Evolutionary conservation across 306 rosid genomes (phyloP), one percentile per base, ranked within the genome.

Genomic region (Vigna hirtella): DNA sequence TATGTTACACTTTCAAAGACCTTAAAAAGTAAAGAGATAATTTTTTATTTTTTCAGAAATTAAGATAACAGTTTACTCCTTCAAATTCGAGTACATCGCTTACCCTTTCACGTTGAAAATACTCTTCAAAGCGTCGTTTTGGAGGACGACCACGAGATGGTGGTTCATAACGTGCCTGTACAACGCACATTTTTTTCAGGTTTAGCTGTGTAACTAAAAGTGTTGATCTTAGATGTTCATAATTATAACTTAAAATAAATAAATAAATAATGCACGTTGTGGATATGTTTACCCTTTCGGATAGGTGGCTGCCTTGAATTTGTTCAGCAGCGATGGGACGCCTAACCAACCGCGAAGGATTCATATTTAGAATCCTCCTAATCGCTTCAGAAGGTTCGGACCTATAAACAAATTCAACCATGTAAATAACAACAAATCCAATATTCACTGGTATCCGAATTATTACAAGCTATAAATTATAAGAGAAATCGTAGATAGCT

Each of bases 71-170:
- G 53, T 13, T 49, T 49, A 13, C n/a, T 49, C 18, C 9, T 16
- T n/a, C 47, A 32, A 4, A 43, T 11, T 30, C 1, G 0, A 18
- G 13, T 20, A 32, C 22, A 40, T 63, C 0, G 34, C 3, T 4
- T 40, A 80, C 83, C 74, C 55, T 80, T 45, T 9, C 73, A 14
- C 15, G 52, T 45, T 12, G 51, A 48, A 52, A 52, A 22, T 65
- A 66, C 1, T 48, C 79, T 32, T 10, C 70, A 7, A 47, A 75
- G n/a, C 3, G 12, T 2, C 16, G 49, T 26, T 66, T 47, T 1
- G 40, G 57, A 15, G 62, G 55, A 43, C 79, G 80, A 36, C 57
- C 76, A 56, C 24, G 71, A 20, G 66, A 18, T 38, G 48, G 10
- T 12, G 20, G 11, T 56, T n/a, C 8, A 16, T 22, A 30, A 1